Evolutionary conservation across 140 eudicot genomes (phyloP), one percentile per base, ranked within the genome.

Genomic region (Cichorium intybus): DNA sequence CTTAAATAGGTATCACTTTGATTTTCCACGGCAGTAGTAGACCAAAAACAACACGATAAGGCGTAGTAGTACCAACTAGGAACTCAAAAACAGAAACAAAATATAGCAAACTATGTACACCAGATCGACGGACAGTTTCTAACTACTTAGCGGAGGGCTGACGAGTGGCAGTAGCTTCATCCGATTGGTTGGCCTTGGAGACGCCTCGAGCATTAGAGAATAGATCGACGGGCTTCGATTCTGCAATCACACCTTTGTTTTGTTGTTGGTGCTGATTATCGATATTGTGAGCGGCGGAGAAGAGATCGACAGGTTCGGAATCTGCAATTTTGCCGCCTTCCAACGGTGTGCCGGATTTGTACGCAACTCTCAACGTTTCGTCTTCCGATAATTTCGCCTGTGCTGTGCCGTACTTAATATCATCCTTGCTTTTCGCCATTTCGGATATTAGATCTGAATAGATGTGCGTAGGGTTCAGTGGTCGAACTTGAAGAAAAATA

Each of bases 241-340:
- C 79, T 1, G 74, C 79, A 35, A 74, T 66, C 55, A 67, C 56
- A 66, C 63, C 56, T 47, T 47, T 37, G 27, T 33, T 46, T 57
- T 20, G 45, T 24, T 27, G 47, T 24, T 57, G 56, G 6, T 64
- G 74, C 15, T 71, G 71, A n/a, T 66, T 33, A 0, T 65, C 17
- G 70, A 84, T 73, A 17, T 77, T 77, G 47, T 33, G 71, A 43
- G 87, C 87, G 3, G 78, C 69, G 4, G 87, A 54, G 63, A 77
- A 84, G 15, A 84, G 77, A 49, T 84, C 80, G 12, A 84, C 67
- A 15, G 80, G 82, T 4, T 84, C 78, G 20, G 80, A 68, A 22
- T 81, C 84, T 10, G 91, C 76, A 22, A 84, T 77, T 45, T 77
- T 75, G 14, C 85, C 91, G 11, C 69, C 91, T 69, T 84, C 91